Base-by-base conservation (phyloP, 495 filamentous ascomycete genomes). In the Hypoxylon cercidicola region DNA sequence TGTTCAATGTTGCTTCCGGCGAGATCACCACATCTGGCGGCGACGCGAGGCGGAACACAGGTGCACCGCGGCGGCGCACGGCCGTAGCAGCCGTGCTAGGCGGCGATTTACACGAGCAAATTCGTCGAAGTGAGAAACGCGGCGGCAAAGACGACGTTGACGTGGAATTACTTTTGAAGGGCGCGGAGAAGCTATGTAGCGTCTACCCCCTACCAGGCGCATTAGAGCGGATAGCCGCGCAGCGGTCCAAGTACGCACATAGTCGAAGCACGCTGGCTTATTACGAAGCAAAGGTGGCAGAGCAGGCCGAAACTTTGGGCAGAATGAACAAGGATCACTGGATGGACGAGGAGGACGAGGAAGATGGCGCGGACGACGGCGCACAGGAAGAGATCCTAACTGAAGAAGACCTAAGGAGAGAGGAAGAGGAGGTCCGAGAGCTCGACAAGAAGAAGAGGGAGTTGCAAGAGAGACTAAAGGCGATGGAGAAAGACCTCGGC, bases 61-160 rank as follows among this genome's bases (percentile, higher is more conserved):
- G 86, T 28, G 83, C 82, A 30, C 89, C 89, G 13, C 81, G 86
- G 68, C 85, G 88, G 55, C 90, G 92, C 68, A 95, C 92, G 5
- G 93, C 93, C 1, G 93, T 98, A 12, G 91, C 94, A 9, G 90
- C 92, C 9, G 93, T 98, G 0, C 72, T 99, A 15, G 95, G 95
- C 6, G 86, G 88, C 1, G 91, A 97, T 64, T 85, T 98, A 73
- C 90, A 94, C 74, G 88, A 93, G 46, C 86, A 90, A 73, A 92
- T 97, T 20, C 78, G 86, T 37, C 81, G 88, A 72, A 80, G 83
- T 66, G 75, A 86, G 71, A 64, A 75, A 8, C 71, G 78, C 28
- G 62, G 69, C 19, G 78, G 74, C 45, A 82, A 81, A 39, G 72
- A 89, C 58, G 93, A 97, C 35, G 82, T 98, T 6, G 92, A 98